Evolutionary conservation across 305 asterid genomes (phyloP).

Genomic region (Stenogyne calaminthoides): DNA sequence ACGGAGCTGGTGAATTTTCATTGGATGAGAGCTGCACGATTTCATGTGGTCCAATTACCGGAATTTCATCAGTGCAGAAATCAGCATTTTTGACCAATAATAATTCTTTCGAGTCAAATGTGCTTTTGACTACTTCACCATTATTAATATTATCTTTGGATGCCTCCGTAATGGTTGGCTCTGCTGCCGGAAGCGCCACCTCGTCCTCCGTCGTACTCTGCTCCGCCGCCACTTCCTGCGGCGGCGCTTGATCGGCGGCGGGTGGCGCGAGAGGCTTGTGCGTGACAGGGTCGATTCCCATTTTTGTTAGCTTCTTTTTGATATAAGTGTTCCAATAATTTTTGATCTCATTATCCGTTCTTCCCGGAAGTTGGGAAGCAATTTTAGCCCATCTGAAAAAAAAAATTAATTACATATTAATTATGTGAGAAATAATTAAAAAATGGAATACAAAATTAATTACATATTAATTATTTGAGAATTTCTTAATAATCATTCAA

Average conservation of each 20-base stretch:
- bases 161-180: conserved; percentile 31
- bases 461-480: too few relatives aligned
- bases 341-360: conserved; percentile 82
- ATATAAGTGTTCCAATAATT: conserved; percentile 86
- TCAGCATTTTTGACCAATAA: conserved; percentile 48
- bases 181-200: not conserved
- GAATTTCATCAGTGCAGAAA: conserved; percentile 69
- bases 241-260: conserved; percentile 18
- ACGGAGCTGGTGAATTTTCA: conserved; percentile 33
- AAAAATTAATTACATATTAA: not conserved
- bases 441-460: too few relatives aligned
- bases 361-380: conserved; percentile 79
- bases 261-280: conserved; percentile 60
- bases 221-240: not conserved
- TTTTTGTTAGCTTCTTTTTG: conserved; percentile 69
- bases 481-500: not conserved
- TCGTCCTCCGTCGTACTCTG: not conserved
- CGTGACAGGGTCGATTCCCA: conserved; percentile 80
- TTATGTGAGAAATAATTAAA: not conserved
- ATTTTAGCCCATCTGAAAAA: conserved; percentile 74
- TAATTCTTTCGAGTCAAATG: conserved; percentile 26
- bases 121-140: conserved; percentile 24
- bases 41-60: conserved; percentile 61
- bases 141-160: conserved; percentile 13
- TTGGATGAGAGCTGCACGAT: conserved; percentile 41